Evolutionary conservation across 768 basidiomycete species (phyloP).

Genomic region (Punctularia strigosozonata): DNA sequence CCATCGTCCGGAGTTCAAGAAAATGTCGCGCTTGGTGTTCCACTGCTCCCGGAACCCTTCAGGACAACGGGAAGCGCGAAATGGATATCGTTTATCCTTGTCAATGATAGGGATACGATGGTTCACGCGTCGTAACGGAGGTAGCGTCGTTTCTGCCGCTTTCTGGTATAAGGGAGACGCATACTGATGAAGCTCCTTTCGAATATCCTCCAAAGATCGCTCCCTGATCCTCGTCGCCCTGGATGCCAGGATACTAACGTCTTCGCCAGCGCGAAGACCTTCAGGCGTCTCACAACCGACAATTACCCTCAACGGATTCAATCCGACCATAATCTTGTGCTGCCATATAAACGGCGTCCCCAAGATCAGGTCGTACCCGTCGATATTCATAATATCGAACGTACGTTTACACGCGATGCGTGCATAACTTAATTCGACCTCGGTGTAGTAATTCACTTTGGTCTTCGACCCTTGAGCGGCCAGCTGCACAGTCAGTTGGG

Average conservation of each 20-base stretch:
- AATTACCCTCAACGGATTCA: conserved; percentile 3
- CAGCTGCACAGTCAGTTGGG: conserved; percentile 12
- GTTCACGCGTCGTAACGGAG: conserved; percentile 21
- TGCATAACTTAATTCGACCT: conserved; percentile 8
- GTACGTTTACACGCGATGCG: conserved; percentile 1
- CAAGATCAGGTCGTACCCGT: conserved; percentile 17
- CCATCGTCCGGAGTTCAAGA: conserved; percentile 21
- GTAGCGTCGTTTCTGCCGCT: conserved; percentile 12
- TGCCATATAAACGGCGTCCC: conserved; percentile 21
- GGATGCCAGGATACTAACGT: background rate
- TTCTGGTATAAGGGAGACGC: conserved; percentile 8
- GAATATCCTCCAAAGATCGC: conserved; percentile 4
- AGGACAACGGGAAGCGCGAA: conserved; percentile 24
- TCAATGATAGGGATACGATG: conserved; percentile 24
- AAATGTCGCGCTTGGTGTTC: conserved; percentile 18
- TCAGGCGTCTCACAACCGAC: too few relatives aligned
- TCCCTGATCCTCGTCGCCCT: background rate
- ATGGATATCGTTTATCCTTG: conserved; percentile 18
- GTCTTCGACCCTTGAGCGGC: conserved; percentile 29
- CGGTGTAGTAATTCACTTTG: conserved; percentile 19
- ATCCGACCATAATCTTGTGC: conserved; percentile 5
- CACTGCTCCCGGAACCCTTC: conserved; percentile 16
- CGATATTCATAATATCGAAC: conserved; percentile 17
- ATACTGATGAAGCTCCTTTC: conserved; percentile 8
- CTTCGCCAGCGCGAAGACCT: too few relatives aligned